Conservation (phyloP, 371 early-diverging fungal species). For the Globomyces sp. region DNA sequence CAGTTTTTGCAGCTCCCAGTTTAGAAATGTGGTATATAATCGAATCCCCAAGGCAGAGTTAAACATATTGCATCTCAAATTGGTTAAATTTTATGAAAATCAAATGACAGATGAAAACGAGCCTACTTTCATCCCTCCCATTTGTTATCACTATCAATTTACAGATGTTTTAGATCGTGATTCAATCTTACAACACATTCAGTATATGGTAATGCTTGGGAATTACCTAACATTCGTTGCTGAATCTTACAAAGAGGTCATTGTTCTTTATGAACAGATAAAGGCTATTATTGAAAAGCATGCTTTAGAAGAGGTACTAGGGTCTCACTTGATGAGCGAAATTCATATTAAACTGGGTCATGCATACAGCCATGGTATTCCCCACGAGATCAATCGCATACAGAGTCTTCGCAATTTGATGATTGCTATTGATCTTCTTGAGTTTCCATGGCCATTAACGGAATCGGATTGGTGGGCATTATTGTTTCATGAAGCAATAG, state of each 20-base stretch:
- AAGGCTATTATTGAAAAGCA: slow-evolving; percentile 2
- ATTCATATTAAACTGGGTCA: slow-evolving; percentile 10
- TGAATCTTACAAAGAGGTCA: slow-evolving; percentile 11
- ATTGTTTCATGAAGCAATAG: neutral
- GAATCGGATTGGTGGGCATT: slow-evolving; percentile 13
- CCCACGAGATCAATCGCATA: slow-evolving; percentile 5
- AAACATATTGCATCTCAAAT: neutral
- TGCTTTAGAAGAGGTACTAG: neutral
- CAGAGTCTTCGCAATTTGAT: slow-evolving; percentile 7
- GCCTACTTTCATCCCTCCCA: slow-evolving; percentile 4
- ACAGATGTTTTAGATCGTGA: neutral
- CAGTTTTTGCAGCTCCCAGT: slow-evolving; percentile 1
- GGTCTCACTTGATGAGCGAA: neutral
- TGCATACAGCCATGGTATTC: slow-evolving; percentile 4
- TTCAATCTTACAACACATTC: slow-evolving; percentile 4
- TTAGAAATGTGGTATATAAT: slow-evolving; percentile 10
- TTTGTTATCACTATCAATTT: slow-evolving; percentile 13
- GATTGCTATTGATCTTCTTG: slow-evolving; percentile 1
- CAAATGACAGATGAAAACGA: neutral
- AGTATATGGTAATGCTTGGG: slow-evolving; percentile 12
- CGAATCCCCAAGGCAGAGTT: neutral
- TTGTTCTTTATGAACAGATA: neutral
- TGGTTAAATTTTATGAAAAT: slow-evolving; percentile 14
- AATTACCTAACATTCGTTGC: slow-evolving; percentile 1
- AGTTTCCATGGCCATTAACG: slow-evolving; percentile 10